Evolutionary conservation across 306 rosid genomes (phyloP).

Genomic region (Quercus parvula): DNA sequence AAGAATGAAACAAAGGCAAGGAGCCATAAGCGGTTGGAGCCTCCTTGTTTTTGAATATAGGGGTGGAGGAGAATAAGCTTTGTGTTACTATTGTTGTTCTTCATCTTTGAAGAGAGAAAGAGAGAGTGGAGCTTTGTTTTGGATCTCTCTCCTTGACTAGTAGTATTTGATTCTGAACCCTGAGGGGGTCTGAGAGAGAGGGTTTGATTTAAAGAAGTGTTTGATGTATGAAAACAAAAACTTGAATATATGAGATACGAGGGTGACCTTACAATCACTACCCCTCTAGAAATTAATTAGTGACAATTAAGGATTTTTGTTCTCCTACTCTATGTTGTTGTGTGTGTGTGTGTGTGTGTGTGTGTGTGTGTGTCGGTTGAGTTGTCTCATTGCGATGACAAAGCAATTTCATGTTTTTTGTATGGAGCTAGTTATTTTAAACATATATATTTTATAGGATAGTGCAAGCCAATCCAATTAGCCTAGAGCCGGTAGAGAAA

Average conservation of each 20-base stretch:
- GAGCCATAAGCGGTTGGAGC: slow-evolving; percentile 80
- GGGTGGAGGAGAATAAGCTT: slow-evolving; percentile 97
- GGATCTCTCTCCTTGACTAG: slow-evolving; percentile 6
- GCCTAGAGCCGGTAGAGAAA: neutral
- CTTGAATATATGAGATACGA: slow-evolving; percentile 19
- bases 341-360: neutral
- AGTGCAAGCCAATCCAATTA: slow-evolving; percentile 11
- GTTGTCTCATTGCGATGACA: slow-evolving; percentile 20
- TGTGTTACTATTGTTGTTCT: slow-evolving; percentile 63
- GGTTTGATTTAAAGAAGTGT: slow-evolving; percentile 50
- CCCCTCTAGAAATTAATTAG: slow-evolving; percentile 19
- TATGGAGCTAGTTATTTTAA: too few species aligned
- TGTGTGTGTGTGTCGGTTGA: neutral
- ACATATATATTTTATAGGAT: slow-evolving; percentile 6
- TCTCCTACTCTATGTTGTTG: slow-evolving; percentile 3
- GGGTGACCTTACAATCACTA: slow-evolving; percentile 46
- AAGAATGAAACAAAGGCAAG: slow-evolving; percentile 71
- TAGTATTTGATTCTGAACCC: slow-evolving; percentile 27
- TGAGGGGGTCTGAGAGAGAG: slow-evolving; percentile 31
- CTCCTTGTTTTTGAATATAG: slow-evolving; percentile 91
- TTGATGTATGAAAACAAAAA: slow-evolving; percentile 33
- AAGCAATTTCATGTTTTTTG: neutral
- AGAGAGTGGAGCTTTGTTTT: neutral
- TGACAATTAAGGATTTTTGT: neutral
- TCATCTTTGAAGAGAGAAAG: slow-evolving; percentile 33